These are phyloP conservation scores for Pugionium dolabratum DNA, from an alignment of 345 rosid genomes.

Conservation along the genomic window DNA sequence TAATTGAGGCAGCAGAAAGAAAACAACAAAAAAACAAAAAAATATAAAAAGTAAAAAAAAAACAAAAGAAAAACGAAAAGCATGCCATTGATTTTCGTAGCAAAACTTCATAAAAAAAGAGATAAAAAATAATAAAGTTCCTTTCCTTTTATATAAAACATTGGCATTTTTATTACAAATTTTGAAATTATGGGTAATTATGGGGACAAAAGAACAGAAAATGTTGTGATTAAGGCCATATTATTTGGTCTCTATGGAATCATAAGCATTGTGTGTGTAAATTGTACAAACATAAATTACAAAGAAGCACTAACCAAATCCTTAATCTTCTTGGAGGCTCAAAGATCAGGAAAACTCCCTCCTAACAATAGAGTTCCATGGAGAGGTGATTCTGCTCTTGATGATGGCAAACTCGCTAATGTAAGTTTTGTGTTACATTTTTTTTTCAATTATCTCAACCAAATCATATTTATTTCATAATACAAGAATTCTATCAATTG, in stretches of 20 bases:
- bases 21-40: background rate
- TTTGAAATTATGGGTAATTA: constrained; percentile 28
- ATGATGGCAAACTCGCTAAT: constrained; percentile 70
- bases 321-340: constrained; percentile 81
- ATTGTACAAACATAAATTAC: constrained; percentile 48
- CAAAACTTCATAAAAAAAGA: constrained; percentile 3
- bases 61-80: constrained; percentile 41
- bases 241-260: constrained; percentile 48
- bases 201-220: constrained; percentile 27
- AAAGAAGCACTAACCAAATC: constrained; percentile 77
- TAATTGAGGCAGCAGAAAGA: background rate
- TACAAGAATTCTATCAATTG: too few relatives aligned
- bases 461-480: too few relatives aligned
- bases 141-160: constrained; percentile 25
- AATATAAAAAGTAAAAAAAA: constrained; percentile 1
- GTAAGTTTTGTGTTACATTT: constrained; percentile 37
- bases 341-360: constrained; percentile 86
- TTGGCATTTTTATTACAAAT: background rate
- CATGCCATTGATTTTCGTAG: constrained; percentile 42
- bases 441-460: too few relatives aligned
- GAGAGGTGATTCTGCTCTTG: constrained; percentile 92
- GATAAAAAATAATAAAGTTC: background rate
- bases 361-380: constrained; percentile 60
- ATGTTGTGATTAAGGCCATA: constrained; percentile 28
- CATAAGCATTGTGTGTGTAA: constrained; percentile 43